Evolutionary conservation across 306 rosid genomes (phyloP).

Genomic region (Trifolium repens): DNA sequence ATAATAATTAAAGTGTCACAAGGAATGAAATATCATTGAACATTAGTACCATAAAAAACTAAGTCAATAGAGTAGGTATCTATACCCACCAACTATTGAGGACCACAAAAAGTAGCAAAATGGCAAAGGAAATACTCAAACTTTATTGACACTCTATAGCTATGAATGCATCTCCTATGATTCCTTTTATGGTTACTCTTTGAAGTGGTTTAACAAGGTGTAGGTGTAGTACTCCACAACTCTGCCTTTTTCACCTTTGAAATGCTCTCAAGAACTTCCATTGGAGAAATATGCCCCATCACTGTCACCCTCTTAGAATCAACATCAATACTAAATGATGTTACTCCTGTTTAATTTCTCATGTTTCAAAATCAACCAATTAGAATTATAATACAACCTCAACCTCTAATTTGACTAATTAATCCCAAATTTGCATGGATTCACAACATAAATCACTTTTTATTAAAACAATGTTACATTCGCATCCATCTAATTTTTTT

Average conservation of each 20-base stretch:
- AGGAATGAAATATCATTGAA: constrained; percentile 1
- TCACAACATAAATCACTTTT: too few relatives aligned
- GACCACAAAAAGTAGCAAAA: constrained; percentile 35
- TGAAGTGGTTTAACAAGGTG: constrained; percentile 39
- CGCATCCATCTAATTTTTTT: too few relatives aligned
- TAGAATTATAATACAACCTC: background rate
- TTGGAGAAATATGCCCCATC: constrained; percentile 84
- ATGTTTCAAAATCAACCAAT: background rate
- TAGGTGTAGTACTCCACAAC: constrained; percentile 47
- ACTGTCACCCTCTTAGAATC: constrained; percentile 90
- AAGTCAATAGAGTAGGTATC: constrained; percentile 37
- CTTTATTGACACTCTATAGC: constrained; percentile 33
- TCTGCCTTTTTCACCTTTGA: constrained; percentile 92
- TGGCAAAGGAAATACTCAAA: constrained; percentile 18
- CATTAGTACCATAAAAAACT: constrained; percentile 25
- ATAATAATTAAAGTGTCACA: background rate
- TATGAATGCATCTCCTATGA: constrained; percentile 29
- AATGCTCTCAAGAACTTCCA: constrained; percentile 75
- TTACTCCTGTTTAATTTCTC: constrained; percentile 61
- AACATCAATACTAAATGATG: constrained; percentile 86
- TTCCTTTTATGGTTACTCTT: constrained; percentile 35
- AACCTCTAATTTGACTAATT: background rate
- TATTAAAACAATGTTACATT: too few relatives aligned
- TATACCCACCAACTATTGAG: constrained; percentile 29
- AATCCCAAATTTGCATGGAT: background rate